These are phyloP conservation scores for Tulasnella sp. DNA, from an alignment of 768 basidiomycete genomes.

Conservation along the genomic window DNA sequence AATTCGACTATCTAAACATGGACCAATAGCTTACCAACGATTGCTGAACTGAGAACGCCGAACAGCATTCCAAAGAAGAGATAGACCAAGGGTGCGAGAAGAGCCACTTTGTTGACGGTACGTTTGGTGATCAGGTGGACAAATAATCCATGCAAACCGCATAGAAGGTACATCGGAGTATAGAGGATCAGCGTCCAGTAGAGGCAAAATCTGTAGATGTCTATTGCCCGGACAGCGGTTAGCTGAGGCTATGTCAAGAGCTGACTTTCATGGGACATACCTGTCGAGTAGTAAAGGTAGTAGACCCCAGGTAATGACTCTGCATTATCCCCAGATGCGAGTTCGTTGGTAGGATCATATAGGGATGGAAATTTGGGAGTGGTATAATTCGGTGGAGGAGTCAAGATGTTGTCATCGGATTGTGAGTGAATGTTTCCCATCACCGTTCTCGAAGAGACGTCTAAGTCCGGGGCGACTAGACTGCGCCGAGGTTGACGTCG, in stretches of 20 bases:
- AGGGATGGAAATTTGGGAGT: conserved; percentile 13
- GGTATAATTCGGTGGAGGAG: conserved; percentile 12
- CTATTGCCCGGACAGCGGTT: neutral
- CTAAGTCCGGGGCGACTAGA: neutral
- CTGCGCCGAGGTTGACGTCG: neutral
- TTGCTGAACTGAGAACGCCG: conserved; percentile 12
- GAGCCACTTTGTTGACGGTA: neutral
- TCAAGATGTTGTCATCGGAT: neutral
- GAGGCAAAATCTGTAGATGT: conserved; percentile 15
- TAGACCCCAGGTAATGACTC: neutral
- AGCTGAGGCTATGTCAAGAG: neutral
- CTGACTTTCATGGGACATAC: neutral
- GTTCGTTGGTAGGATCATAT: conserved; percentile 10
- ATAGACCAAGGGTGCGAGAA: conserved; percentile 5
- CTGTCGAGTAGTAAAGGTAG: conserved; percentile 11
- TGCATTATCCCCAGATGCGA: neutral
- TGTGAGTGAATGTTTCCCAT: conserved; percentile 1
- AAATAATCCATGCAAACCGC: conserved; percentile 6
- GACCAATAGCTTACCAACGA: conserved; percentile 6
- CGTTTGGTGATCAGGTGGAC: conserved; percentile 7
- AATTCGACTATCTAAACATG: no score
- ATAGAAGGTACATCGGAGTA: conserved; percentile 9
- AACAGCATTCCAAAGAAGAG: conserved; percentile 8
- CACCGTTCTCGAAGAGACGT: neutral
- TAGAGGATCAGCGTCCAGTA: conserved; percentile 16